phyloP scores from a whole-genome alignment of 1,284 basidiomycete species.

The Clitocybe nebularis region DNA sequence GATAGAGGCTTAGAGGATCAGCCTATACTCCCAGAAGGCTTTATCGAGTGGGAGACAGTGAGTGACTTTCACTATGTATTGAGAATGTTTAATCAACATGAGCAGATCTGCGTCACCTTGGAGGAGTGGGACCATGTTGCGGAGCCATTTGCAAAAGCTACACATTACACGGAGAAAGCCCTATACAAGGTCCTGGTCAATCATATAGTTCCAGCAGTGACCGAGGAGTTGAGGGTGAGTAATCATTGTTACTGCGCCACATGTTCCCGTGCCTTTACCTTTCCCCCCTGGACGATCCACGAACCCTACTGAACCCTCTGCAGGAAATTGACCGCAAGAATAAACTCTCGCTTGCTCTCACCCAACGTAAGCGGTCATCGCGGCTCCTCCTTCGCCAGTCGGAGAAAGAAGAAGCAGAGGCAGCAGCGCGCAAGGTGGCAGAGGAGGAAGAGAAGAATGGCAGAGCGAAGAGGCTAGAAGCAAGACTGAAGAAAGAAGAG shows the following conservation, averaged over 20 bases:
- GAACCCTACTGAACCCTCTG: slow-evolving; percentile 11
- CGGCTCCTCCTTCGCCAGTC: slow-evolving; percentile 74
- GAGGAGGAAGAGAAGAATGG: slow-evolving; percentile 65
- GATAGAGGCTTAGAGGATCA: slow-evolving; percentile 22
- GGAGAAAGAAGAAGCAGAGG: slow-evolving; percentile 65
- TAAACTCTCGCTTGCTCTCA: slow-evolving; percentile 63
- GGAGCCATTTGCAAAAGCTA: slow-evolving; percentile 68
- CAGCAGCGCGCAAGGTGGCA: slow-evolving; percentile 46
- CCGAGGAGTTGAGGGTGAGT: slow-evolving; percentile 57
- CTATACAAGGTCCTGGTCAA: slow-evolving; percentile 67
- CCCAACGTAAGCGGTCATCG: slow-evolving; percentile 79
- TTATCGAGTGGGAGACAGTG: slow-evolving; percentile 84
- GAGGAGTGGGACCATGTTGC: slow-evolving; percentile 77
- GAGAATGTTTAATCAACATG: slow-evolving; percentile 5
- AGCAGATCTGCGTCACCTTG: slow-evolving; percentile 74
- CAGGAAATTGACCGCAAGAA: slow-evolving; percentile 64
- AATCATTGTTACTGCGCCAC: slow-evolving; percentile 21
- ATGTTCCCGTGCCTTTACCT: too few species aligned
- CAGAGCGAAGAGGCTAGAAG: slow-evolving; percentile 59
- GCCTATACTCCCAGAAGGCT: slow-evolving; percentile 39
- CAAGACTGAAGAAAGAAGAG: slow-evolving; percentile 61
- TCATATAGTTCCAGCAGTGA: slow-evolving; percentile 64
- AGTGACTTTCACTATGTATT: slow-evolving; percentile 22
- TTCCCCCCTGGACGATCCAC: too few species aligned
- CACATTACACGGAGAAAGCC: slow-evolving; percentile 76